These are phyloP conservation scores for Prunus persica DNA, from an alignment of 306 rosid genomes.

Conservation along the genomic window Prunus_persica_NCBIv2 NC_034011.1:5628501-5629000, in stretches of 20 bases:
- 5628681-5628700: conserved; percentile 44
- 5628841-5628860: conserved; percentile 44
- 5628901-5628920: not conserved
- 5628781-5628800: conserved; percentile 52
- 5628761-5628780: conserved; percentile 33
- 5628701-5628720: conserved; percentile 50
- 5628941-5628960: not conserved
- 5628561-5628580: conserved; percentile 40
- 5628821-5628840: conserved; percentile 59
- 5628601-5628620: conserved; percentile 46
- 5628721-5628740: conserved; percentile 55
- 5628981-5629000: conserved; percentile 53
- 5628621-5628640: conserved; percentile 37
- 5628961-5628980: conserved; percentile 48
- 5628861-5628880: conserved; percentile 43
- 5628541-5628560: not conserved
- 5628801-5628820: conserved; percentile 51
- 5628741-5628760: conserved; percentile 34
- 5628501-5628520: not conserved
- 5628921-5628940: not conserved
- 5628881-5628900: not conserved
- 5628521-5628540: not conserved
- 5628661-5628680: conserved; percentile 43
- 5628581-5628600: conserved; percentile 51
- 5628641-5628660: conserved; percentile 43